A percentile compares a stretch with the other conserved stretches of the same genome.
These are phyloP conservation scores for Suhomyces ambrosiae DNA, from an alignment of 1,139 yeast species.

Conservation along the genomic window DNA sequence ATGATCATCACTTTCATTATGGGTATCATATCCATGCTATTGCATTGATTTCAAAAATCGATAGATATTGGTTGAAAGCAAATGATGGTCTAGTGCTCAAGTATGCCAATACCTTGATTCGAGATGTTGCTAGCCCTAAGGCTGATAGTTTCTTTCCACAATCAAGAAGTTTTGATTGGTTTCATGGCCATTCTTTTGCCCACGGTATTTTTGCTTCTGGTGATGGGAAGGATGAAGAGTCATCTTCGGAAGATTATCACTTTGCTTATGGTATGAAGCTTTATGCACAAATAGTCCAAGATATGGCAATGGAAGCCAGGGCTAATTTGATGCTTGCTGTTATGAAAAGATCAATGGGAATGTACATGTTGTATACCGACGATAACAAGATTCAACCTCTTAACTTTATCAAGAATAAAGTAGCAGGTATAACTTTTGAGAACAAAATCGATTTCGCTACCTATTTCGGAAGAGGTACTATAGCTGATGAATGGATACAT, in stretches of 20 bases:
- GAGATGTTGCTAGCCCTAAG: conserved; percentile 48
- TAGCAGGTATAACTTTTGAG: conserved; percentile 49
- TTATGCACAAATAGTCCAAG: conserved; percentile 37
- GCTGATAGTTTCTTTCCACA: conserved; percentile 42
- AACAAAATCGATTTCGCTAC: conserved; percentile 49
- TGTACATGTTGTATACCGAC: conserved; percentile 45
- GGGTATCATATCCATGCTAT: conserved; percentile 78
- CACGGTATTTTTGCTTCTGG: conserved; percentile 49
- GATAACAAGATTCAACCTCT: conserved; percentile 44
- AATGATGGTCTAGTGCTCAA: conserved; percentile 32
- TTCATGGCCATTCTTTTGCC: conserved; percentile 51
- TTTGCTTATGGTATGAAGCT: conserved; percentile 48
- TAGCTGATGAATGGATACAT: conserved; percentile 49
- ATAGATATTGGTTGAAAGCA: conserved; percentile 36
- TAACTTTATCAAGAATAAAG: conserved; percentile 42
- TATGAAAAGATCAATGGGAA: conserved; percentile 44
- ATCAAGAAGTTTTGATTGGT: conserved; percentile 48
- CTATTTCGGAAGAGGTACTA: conserved; percentile 46
- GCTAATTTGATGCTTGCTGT: conserved; percentile 47
- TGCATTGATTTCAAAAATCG: conserved; percentile 62
- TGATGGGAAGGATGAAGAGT: conserved; percentile 52
- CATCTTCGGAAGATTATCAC: conserved; percentile 50
- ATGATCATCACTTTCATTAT: conserved; percentile 83
- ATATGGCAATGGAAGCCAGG: conserved; percentile 38
- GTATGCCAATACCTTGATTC: conserved; percentile 37